Base-by-base conservation (phyloP, 2,329 filamentous ascomycete genomes). In the Nemania abortiva region DNA sequence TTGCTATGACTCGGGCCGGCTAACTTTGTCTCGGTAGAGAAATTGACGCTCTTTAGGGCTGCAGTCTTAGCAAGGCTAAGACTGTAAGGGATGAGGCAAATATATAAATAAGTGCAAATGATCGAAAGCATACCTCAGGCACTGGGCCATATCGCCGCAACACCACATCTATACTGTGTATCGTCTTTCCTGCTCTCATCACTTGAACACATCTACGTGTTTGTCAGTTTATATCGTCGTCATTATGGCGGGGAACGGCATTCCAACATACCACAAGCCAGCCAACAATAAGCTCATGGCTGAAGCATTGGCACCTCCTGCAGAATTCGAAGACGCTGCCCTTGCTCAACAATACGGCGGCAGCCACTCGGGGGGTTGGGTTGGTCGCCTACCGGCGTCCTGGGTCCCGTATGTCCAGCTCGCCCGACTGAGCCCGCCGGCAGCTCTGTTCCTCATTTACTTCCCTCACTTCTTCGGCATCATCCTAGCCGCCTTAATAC, bases 401-500 rank as follows among this genome's bases (percentile, higher is more conserved):
- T 80, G 78, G 79, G 69, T 78, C 37, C 78, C 79, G 0, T 80
- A 78, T 63, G 65, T 78, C 20, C 77, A 80, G 54, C 76, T 81
- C 13, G 70, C 77, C 3, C 77, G 78, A 20, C 70, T 80, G 11
- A 78, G 74, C 50, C 77, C 77, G 1, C 79, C 78, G 0, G 76
- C 75, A 1, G 77, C 73, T 0, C 57, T 80, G 42, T 75, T 77
- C 64, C 74, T 80, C 56, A 77, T 81, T 66, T 78, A 73, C 65
- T 77, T 79, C 58, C 77, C 79, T 3, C 77, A 80, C 65, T 73
- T 79, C 61, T 78, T 79, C 66, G 79, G 78, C 31, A 66, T 77
- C 56, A 63, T 79, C 11, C 70, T 75, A 20, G 78, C 76, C 3
- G 74, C 75, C 5, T 60, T 73, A 22, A 72, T 74, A 49, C 72